Percentiles rank a stretch among this genome's conserved stretches.
Conservation (phyloP, 1,284 basidiomycete genomes). For the Anthracocystis walkeri region DNA sequence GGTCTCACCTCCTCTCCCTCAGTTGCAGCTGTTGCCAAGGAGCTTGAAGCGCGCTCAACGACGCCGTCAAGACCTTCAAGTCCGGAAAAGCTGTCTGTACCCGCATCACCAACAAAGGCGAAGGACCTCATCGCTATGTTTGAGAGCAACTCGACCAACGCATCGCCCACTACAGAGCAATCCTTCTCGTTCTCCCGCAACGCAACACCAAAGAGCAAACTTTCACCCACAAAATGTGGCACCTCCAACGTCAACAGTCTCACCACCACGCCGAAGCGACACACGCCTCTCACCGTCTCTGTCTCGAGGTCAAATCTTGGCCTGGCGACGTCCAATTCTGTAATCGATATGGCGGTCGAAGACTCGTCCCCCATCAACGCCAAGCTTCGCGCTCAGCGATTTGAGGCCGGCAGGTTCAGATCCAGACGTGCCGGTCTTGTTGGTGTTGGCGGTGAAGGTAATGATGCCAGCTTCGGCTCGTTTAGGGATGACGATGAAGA, state of each 20-base stretch:
- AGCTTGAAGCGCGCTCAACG: constrained; percentile 23
- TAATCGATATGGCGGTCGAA: constrained; percentile 6
- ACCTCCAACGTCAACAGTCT: constrained; percentile 15
- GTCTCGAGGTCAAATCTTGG: constrained; percentile 39
- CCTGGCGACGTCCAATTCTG: constrained; percentile 10
- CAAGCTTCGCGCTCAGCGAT: constrained; percentile 37
- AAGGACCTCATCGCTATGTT: constrained; percentile 60
- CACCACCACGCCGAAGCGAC: constrained; percentile 27
- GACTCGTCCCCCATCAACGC: constrained; percentile 23
- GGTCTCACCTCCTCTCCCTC: constrained; percentile 13
- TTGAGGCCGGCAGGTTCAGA: constrained; percentile 30
- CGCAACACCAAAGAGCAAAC: constrained; percentile 22
- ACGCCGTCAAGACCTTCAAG: constrained; percentile 27
- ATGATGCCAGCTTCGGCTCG: constrained; percentile 21
- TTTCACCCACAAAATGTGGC: constrained; percentile 29
- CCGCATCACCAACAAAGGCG: constrained; percentile 54
- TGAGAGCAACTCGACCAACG: constrained; percentile 44
- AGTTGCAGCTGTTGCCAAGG: constrained; percentile 22
- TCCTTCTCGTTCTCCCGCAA: constrained; percentile 20
- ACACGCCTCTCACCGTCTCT: constrained; percentile 29
- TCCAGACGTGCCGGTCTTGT: constrained; percentile 30
- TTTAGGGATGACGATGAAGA: constrained; percentile 14
- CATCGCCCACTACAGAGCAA: constrained; percentile 31
- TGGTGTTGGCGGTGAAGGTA: constrained; percentile 23
- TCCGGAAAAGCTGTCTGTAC: constrained; percentile 34